phyloP scores from a whole-genome alignment of 768 basidiomycete species.

The Leccinum truebloodii region DNA sequence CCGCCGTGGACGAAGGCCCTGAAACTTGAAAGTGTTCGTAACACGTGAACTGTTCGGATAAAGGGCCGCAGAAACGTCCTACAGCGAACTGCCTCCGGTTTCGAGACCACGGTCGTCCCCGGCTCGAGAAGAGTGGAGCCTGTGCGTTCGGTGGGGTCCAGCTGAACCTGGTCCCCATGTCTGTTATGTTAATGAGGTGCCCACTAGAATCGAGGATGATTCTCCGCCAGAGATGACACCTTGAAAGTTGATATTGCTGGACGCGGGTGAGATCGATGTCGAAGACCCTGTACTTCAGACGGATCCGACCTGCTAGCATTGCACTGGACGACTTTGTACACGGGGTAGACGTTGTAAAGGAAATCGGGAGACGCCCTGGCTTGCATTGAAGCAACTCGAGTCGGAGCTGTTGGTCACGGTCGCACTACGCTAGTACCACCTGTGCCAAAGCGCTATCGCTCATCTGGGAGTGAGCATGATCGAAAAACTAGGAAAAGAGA shows the following conservation, averaged over 20 bases:
- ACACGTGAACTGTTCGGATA: constrained; percentile 44
- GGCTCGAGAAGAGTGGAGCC: constrained; percentile 63
- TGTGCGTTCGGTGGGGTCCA: constrained; percentile 66
- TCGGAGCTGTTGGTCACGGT: constrained; percentile 53
- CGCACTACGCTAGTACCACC: constrained; percentile 73
- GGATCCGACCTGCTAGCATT: constrained; percentile 55
- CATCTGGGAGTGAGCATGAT: constrained; percentile 39
- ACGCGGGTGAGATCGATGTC: neutral
- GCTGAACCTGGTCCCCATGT: constrained; percentile 60
- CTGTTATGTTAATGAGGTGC: constrained; percentile 42
- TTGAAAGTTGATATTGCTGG: constrained; percentile 57
- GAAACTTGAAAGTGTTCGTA: constrained; percentile 41
- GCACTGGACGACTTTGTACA: constrained; percentile 68
- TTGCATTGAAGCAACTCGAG: constrained; percentile 59
- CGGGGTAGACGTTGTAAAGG: constrained; percentile 61
- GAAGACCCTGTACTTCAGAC: constrained; percentile 42
- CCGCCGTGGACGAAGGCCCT: constrained; percentile 71
- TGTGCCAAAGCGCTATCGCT: constrained; percentile 64
- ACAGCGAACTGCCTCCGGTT: constrained; percentile 29
- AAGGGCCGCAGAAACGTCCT: constrained; percentile 54
- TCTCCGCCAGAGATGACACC: constrained; percentile 76
- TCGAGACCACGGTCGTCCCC: constrained; percentile 53
- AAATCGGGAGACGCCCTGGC: constrained; percentile 51
- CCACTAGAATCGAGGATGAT: constrained; percentile 18
- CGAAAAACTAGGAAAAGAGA: neutral